A percentile compares a stretch with the other conserved stretches of the same genome.
Evolutionary conservation across 306 rosid species (phyloP).

Genomic region (Leucaena leucocephala): DNA sequence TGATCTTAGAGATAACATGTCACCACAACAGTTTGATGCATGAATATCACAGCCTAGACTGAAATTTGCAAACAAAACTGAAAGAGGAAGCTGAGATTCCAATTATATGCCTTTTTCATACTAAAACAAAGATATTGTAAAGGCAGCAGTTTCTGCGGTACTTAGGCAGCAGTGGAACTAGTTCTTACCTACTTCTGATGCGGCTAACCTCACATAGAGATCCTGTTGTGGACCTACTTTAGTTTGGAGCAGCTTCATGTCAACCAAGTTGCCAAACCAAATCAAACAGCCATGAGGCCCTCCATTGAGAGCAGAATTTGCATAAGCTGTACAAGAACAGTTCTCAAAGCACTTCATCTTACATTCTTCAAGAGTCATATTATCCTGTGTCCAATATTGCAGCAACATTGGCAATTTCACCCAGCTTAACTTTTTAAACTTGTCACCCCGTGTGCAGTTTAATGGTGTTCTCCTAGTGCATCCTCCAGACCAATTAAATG

Average conservation of each 20-base stretch:
- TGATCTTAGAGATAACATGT: too few relatives aligned
- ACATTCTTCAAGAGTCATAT: not conserved
- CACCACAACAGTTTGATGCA: too few relatives aligned
- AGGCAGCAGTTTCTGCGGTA: not conserved
- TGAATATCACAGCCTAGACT: not conserved
- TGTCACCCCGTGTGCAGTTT: not conserved
- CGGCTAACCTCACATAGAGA: not conserved
- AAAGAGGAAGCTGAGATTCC: not conserved
- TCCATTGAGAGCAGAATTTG: not conserved
- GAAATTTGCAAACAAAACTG: not conserved
- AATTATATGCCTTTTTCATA: not conserved
- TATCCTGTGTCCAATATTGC: not conserved
- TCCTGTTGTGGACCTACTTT: not conserved
- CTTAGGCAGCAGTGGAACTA: not conserved
- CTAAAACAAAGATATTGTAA: not conserved
- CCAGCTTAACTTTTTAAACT: not conserved
- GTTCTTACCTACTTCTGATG: not conserved
- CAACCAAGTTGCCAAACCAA: slow-evolving; percentile 1
- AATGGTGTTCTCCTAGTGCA: not conserved
- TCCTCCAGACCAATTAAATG: not conserved
- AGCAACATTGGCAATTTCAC: not conserved
- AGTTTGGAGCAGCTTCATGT: not conserved
- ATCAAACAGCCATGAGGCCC: slow-evolving; percentile 2
- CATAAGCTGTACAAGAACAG: not conserved
- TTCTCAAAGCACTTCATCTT: not conserved